Conservation (phyloP, 805 yeast species). For the Sugiyamaella qingdaonensis region DNA sequence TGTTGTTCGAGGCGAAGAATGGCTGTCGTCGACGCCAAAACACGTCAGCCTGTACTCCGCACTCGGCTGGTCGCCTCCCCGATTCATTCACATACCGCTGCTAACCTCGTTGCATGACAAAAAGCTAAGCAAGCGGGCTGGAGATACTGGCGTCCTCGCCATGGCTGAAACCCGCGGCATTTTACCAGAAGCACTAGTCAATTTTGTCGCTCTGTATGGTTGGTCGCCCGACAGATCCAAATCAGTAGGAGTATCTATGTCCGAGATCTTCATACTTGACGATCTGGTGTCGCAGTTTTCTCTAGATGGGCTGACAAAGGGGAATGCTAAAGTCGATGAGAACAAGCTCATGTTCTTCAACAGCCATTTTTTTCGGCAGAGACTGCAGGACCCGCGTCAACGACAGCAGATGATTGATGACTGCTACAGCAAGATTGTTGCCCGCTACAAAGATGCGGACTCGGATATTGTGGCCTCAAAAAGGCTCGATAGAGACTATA, state of each 20-base stretch:
- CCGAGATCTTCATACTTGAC: constrained; percentile 30
- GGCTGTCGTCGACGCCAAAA: constrained; percentile 95
- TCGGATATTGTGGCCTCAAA: constrained; percentile 12
- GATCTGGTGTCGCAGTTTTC: constrained; percentile 56
- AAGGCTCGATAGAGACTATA: constrained; percentile 26
- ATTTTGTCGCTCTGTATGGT: constrained; percentile 86
- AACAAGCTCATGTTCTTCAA: constrained; percentile 74
- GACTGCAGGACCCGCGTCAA: constrained; percentile 37
- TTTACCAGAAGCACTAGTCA: constrained; percentile 80
- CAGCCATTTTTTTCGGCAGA: constrained; percentile 54
- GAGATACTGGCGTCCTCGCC: constrained; percentile 68
- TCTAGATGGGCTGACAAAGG: constrained; percentile 75
- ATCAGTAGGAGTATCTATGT: constrained; percentile 29
- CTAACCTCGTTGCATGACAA: constrained; percentile 57
- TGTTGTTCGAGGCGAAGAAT: constrained; percentile 95
- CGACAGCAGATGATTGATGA: constrained; percentile 36
- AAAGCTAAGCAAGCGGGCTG: constrained; percentile 80
- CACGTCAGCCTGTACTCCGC: constrained; percentile 84
- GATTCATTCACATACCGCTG: constrained; percentile 84
- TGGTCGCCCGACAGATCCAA: constrained; percentile 75
- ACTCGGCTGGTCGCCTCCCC: constrained; percentile 80
- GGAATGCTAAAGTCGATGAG: constrained; percentile 87
- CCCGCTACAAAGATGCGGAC: not conserved
- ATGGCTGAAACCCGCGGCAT: constrained; percentile 55
- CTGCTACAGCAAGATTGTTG: constrained; percentile 6